phyloP scores from a whole-genome alignment of 2,329 filamentous ascomycete genomes.

The Lecanosticta acicola region DNA sequence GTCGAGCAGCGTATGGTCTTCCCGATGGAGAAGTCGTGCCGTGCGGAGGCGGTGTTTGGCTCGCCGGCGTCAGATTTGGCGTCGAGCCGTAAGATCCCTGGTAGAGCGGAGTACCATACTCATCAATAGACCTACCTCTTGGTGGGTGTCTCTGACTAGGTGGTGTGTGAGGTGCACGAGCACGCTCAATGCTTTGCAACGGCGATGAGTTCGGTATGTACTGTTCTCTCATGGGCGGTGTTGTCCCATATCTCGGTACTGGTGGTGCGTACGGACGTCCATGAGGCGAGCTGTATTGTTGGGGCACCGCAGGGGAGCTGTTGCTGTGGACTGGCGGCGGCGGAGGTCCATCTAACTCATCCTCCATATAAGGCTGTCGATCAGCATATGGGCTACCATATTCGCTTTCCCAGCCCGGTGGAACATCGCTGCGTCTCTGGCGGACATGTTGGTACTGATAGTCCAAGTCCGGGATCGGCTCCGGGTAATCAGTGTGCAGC shows the following conservation, averaged over 20 bases:
- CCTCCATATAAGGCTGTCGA: slow-evolving; percentile 19
- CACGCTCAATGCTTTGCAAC: slow-evolving; percentile 28
- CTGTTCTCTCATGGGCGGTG: slow-evolving; percentile 24
- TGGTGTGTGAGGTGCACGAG: slow-evolving; percentile 22
- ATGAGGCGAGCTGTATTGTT: slow-evolving; percentile 17
- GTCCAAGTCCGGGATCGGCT: slow-evolving; percentile 32
- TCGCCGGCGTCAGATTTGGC: slow-evolving; percentile 16
- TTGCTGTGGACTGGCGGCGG: slow-evolving; percentile 35
- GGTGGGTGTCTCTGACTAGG: slow-evolving; percentile 18
- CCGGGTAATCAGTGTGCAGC: slow-evolving; percentile 25
- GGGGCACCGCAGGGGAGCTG: slow-evolving; percentile 30
- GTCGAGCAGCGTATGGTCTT: slow-evolving; percentile 23
- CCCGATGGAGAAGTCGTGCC: slow-evolving; percentile 18
- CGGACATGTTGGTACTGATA: slow-evolving; percentile 29
- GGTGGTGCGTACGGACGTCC: slow-evolving; percentile 17
- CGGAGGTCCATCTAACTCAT: slow-evolving; percentile 21
- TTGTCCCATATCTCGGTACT: slow-evolving; percentile 15
- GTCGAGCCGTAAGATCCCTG: slow-evolving; percentile 28
- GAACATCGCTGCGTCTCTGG: slow-evolving; percentile 24
- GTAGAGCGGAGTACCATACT: slow-evolving; percentile 27
- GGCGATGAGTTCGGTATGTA: slow-evolving; percentile 28
- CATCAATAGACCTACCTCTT: slow-evolving; percentile 28
- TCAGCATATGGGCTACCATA: slow-evolving; percentile 22
- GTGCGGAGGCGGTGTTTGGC: slow-evolving; percentile 21
- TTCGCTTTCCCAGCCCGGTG: slow-evolving; percentile 27